Percentiles rank a stretch among this genome's conserved stretches.
These are phyloP conservation scores for Alternaria dauci DNA, from an alignment of 2,329 filamentous ascomycete genomes.

Conservation along the genomic window DNA sequence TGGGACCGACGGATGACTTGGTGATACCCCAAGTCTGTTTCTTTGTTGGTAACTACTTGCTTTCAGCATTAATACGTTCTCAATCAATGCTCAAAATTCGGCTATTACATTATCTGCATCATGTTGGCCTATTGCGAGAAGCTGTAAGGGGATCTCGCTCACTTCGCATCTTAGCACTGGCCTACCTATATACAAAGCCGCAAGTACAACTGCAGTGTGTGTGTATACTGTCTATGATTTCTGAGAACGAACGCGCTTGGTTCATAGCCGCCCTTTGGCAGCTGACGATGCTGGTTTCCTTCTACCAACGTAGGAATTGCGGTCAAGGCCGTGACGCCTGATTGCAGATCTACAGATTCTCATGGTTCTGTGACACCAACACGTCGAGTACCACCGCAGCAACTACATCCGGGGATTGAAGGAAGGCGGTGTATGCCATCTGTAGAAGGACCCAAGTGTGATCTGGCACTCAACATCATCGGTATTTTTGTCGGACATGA, in stretches of 20 bases:
- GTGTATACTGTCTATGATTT: neutral
- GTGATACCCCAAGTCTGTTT: neutral
- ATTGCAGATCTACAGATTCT: neutral
- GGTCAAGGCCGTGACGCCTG: neutral
- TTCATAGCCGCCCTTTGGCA: neutral
- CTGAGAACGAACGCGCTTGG: neutral
- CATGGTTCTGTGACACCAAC: neutral
- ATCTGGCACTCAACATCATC: neutral
- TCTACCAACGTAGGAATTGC: neutral
- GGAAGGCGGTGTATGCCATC: conserved; percentile 2
- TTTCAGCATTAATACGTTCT: neutral
- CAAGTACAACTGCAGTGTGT: neutral
- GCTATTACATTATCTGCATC: neutral
- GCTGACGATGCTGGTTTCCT: neutral
- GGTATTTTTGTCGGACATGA: neutral
- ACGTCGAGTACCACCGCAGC: neutral
- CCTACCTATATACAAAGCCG: neutral
- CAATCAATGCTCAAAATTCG: neutral
- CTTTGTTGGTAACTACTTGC: neutral
- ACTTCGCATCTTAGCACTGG: neutral
- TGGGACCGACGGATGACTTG: neutral
- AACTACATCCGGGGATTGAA: neutral
- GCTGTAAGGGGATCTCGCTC: neutral
- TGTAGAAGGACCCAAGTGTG: neutral
- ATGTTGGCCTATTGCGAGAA: neutral